Evolutionary conservation across 305 asterid species (phyloP), one percentile per base, ranked within the genome.

Genomic region (Euphrasia arctica): DNA sequence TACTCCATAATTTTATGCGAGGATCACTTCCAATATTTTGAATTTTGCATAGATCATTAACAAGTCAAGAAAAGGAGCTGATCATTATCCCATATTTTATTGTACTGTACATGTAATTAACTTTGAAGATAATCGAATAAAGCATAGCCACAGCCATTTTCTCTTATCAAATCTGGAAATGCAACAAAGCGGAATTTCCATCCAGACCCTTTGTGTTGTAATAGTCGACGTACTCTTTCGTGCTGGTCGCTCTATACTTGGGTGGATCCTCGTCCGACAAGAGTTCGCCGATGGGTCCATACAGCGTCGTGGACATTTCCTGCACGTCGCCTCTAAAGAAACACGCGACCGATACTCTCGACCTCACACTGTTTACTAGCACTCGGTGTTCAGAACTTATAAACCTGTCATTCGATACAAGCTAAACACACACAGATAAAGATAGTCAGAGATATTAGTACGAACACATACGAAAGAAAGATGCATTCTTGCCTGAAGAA

Each of bases 261-360:
- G 80, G 77, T 34, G 83, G 82, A 68, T 77, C 55, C 1, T 79
- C 80, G 41, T 73, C 74, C 0, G 83, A 68, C 42, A 77, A 3
- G 39, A 82, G 62, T 68, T 79, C 85, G 56, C 75, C 57, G 2
- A 82, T 79, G 5, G 85, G 88, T 18, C 83, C 88, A 64, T 68
- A 79, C 0, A 73, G n/a, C 70, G 73, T 75, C 3, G 69, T 3
- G 2, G 68, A 72, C 22, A 79, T 79, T 72, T 62, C 69, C 27
- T 25, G 27, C 64, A 75, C 48, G 39, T 80, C 79, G 0, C 90
- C 85, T 9, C 83, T 79, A 56, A 87, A 77, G 78, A 85, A 87
- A 61, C 84, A 82, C 2, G 92, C 95, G 15, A 74, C 80, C 0
- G 88, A 87, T 10, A 82, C 82, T 62, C 95, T 76, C 29, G 95